Conservation (phyloP, 352 stramenopile genomes). For the Achlya hypogyna region DNA sequence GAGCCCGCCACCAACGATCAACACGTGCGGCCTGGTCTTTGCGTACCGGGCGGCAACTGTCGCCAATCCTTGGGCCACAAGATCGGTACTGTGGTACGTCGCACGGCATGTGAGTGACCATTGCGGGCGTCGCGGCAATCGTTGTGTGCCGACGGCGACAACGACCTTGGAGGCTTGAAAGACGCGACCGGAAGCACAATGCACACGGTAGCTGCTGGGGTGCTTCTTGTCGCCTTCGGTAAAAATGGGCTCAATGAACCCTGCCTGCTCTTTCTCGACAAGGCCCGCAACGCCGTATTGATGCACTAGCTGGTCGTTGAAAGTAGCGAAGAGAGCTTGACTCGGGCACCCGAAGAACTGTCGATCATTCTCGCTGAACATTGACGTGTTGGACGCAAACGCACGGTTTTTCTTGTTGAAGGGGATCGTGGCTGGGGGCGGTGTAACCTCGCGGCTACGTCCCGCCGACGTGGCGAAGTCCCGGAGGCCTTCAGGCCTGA, state of each 20-base stretch:
- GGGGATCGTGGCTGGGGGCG: background rate
- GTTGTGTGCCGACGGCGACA: constrained; percentile 14
- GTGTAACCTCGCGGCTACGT: background rate
- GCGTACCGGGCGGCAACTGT: background rate
- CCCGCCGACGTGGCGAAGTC: constrained; percentile 2
- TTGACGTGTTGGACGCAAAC: constrained; percentile 5
- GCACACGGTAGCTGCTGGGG: background rate
- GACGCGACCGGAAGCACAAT: background rate
- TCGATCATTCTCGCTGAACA: constrained; percentile 18
- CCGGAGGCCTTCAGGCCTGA: constrained; percentile 13
- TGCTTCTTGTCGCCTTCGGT: background rate
- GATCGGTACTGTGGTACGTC: constrained; percentile 2
- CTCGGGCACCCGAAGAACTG: constrained; percentile 13
- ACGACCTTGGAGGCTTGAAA: constrained; percentile 6
- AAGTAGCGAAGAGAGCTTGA: constrained; percentile 5
- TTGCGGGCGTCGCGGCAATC: background rate
- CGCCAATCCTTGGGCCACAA: background rate
- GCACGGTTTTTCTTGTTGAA: constrained; percentile 3
- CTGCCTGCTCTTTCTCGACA: background rate
- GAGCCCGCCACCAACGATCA: constrained; percentile 11
- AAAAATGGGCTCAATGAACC: background rate
- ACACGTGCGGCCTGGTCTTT: background rate
- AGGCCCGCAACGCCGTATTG: background rate
- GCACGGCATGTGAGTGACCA: background rate
- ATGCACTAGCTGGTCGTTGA: background rate